These are phyloP conservation scores for Amanita phalloides DNA, from an alignment of 768 basidiomycete genomes.

Conservation along the genomic window DNA sequence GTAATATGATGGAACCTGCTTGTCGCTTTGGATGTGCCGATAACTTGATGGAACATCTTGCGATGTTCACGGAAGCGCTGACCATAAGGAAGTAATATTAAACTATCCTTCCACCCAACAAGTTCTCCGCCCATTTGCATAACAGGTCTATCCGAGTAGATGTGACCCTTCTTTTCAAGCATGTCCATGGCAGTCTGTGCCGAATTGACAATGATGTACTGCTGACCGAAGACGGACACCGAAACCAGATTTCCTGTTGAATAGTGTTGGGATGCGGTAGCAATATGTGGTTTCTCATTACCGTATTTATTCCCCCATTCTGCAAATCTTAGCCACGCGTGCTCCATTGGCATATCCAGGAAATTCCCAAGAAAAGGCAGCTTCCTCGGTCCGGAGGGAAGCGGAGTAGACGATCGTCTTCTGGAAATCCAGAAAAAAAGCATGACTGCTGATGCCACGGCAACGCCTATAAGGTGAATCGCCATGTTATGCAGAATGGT, in stretches of 20 bases:
- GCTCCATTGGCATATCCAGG: slow-evolving; percentile 28
- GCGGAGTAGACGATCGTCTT: slow-evolving; percentile 12
- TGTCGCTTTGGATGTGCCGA: slow-evolving; percentile 28
- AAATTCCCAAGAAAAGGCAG: slow-evolving; percentile 34
- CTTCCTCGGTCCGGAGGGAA: slow-evolving; percentile 31
- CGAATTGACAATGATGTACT: slow-evolving; percentile 33
- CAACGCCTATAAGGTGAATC: not conserved
- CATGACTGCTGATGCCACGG: not conserved
- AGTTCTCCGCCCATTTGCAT: slow-evolving; percentile 32
- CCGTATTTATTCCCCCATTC: slow-evolving; percentile 33
- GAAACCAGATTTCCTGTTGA: not conserved
- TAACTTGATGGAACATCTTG: slow-evolving; percentile 27
- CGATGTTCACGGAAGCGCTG: slow-evolving; percentile 29
- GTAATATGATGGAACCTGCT: slow-evolving; percentile 26
- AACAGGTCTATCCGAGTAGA: slow-evolving; percentile 45
- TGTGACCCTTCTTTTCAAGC: slow-evolving; percentile 39
- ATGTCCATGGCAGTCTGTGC: slow-evolving; percentile 30
- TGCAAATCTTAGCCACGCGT: slow-evolving; percentile 30
- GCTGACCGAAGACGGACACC: slow-evolving; percentile 3
- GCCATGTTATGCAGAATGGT: not conserved
- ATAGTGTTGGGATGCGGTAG: not conserved
- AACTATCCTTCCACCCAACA: slow-evolving; percentile 27
- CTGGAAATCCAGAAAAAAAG: not conserved
- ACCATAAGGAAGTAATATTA: slow-evolving; percentile 26
- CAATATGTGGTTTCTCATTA: slow-evolving; percentile 1